Evolutionary conservation across 768 basidiomycete species (phyloP).

Genomic region (Lentinula sp.): DNA sequence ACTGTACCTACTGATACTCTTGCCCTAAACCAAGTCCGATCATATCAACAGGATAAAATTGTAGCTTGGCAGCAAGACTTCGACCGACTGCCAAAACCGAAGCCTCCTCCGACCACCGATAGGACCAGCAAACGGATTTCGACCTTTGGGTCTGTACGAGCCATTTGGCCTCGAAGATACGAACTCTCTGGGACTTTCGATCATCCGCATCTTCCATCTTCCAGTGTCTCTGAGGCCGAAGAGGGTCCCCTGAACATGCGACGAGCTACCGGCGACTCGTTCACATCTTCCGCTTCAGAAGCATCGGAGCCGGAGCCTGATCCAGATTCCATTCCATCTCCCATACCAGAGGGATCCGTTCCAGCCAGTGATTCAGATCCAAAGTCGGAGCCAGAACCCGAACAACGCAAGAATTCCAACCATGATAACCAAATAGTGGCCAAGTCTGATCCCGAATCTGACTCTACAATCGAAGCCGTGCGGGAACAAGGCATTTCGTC

Average conservation of each 20-base stretch:
- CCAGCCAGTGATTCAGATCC: conserved; percentile 4
- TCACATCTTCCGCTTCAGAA: conserved; percentile 67
- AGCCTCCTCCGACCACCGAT: conserved; percentile 42
- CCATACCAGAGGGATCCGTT: neutral
- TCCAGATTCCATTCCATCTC: conserved; percentile 11
- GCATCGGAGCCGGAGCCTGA: conserved; percentile 58
- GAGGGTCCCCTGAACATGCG: conserved; percentile 45
- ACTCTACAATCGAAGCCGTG: conserved; percentile 74
- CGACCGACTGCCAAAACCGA: conserved; percentile 74
- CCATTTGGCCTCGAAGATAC: conserved; percentile 64
- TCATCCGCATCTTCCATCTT: conserved; percentile 49
- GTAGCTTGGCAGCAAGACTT: conserved; percentile 97
- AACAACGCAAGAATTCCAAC: neutral
- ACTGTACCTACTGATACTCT: conserved; percentile 81
- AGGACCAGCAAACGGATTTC: conserved; percentile 50
- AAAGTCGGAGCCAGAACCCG: neutral
- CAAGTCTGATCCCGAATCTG: conserved; percentile 70
- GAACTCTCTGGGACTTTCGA: conserved; percentile 52
- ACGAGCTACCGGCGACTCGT: conserved; percentile 47
- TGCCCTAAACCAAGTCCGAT: conserved; percentile 79
- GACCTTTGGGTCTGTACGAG: conserved; percentile 63
- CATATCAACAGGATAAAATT: conserved; percentile 86
- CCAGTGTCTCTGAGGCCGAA: conserved; percentile 71
- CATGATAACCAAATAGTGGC: conserved; percentile 8
- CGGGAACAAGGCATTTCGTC: conserved; percentile 4